Percentiles rank a stretch among this genome's conserved stretches.
phyloP scores from a whole-genome alignment of 176 grass and related monocot species.

The Phoenix dactylifera region DNA sequence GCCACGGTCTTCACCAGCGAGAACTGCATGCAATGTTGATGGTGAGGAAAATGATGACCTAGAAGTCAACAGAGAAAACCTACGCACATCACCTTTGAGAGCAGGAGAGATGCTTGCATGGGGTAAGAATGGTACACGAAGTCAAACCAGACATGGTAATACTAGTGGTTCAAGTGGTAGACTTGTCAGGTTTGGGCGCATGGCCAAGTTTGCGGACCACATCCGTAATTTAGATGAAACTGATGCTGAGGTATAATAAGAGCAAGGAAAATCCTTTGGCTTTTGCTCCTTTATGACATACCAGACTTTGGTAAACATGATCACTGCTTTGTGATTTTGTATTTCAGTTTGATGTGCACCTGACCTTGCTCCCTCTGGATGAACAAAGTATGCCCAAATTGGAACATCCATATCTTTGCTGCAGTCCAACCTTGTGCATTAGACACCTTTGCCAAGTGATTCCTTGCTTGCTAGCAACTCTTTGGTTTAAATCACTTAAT shows the following conservation, averaged over 20 bases:
- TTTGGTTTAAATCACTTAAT: neutral
- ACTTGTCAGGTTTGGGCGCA: slow-evolving; percentile 33
- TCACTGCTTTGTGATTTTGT: slow-evolving; percentile 19
- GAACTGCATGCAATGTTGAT: neutral
- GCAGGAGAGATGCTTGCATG: slow-evolving; percentile 68
- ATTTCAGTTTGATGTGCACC: slow-evolving; percentile 44
- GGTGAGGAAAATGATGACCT: slow-evolving; percentile 7
- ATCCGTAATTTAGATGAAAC: slow-evolving; percentile 43
- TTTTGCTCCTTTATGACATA: too few species aligned
- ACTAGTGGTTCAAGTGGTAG: slow-evolving; percentile 45
- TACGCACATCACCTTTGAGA: slow-evolving; percentile 14
- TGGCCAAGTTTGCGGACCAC: slow-evolving; percentile 58
- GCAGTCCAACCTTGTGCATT: slow-evolving; percentile 41
- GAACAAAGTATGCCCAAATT: slow-evolving; percentile 36
- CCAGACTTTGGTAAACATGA: neutral
- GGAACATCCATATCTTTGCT: slow-evolving; percentile 59
- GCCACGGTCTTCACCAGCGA: slow-evolving; percentile 2
- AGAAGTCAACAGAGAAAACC: slow-evolving; percentile 3
- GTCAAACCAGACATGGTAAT: slow-evolving; percentile 61
- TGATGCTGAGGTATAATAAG: slow-evolving; percentile 51
- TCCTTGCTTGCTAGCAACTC: slow-evolving; percentile 11
- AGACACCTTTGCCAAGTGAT: slow-evolving; percentile 47
- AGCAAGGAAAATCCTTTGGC: neutral
- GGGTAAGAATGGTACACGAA: slow-evolving; percentile 77
- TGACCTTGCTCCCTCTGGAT: slow-evolving; percentile 51